phyloP scores from a whole-genome alignment of 768 basidiomycete species.

The Pleurotus tuoliensis region DNA sequence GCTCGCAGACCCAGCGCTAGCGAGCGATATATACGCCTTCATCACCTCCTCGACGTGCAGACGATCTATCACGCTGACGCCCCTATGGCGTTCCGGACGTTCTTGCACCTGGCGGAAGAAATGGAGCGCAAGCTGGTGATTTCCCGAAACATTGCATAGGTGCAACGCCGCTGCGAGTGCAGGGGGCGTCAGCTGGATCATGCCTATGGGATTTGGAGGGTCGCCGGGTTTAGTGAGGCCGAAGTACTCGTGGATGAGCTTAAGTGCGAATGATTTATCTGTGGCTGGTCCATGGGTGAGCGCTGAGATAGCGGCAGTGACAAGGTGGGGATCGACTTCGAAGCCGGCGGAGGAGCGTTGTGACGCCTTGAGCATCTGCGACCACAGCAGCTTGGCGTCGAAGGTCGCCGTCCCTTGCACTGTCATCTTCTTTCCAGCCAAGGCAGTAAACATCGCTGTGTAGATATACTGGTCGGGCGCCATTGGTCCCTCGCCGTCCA shows the following conservation, averaged over 20 bases:
- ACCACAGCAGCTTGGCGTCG: slow-evolving; percentile 73
- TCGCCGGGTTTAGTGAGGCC: slow-evolving; percentile 53
- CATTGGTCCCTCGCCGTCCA: slow-evolving; percentile 62
- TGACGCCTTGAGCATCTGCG: slow-evolving; percentile 51
- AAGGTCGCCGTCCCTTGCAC: slow-evolving; percentile 38
- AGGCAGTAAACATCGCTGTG: slow-evolving; percentile 61
- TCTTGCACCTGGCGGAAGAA: slow-evolving; percentile 60
- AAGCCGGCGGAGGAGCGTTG: slow-evolving; percentile 39
- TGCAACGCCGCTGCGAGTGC: slow-evolving; percentile 52
- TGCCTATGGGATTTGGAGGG: slow-evolving; percentile 28
- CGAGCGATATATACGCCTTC: slow-evolving; percentile 43
- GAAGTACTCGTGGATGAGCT: slow-evolving; percentile 57
- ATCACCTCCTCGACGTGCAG: slow-evolving; percentile 62
- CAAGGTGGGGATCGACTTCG: slow-evolving; percentile 48
- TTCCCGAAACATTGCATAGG: slow-evolving; percentile 48
- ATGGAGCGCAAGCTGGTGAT: slow-evolving; percentile 45
- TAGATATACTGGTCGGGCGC: slow-evolving; percentile 59
- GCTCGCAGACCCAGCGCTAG: slow-evolving; percentile 27
- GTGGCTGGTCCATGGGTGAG: slow-evolving; percentile 50
- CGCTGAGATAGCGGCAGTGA: slow-evolving; percentile 49
- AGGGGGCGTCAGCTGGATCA: slow-evolving; percentile 38
- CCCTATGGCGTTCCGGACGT: slow-evolving; percentile 32
- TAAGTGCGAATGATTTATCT: slow-evolving; percentile 66
- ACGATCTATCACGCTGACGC: slow-evolving; percentile 40
- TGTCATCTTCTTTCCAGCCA: slow-evolving; percentile 24